These are phyloP conservation scores for Ulvella scutata DNA, from an alignment of 139 green algal species.

Conservation along the genomic window DNA sequence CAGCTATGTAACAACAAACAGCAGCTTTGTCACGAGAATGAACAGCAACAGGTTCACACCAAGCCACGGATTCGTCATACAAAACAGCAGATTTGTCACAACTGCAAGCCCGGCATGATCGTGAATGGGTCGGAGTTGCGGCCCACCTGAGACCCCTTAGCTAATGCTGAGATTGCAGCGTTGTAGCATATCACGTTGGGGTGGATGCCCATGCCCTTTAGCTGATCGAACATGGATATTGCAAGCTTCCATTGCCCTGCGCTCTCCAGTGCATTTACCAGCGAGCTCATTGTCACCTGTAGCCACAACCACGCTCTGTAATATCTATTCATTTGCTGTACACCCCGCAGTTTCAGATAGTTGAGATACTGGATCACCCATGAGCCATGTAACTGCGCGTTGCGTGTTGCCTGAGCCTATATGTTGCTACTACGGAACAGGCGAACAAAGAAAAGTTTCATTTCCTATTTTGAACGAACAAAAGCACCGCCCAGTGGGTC, in stretches of 20 bases:
- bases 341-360: neutral
- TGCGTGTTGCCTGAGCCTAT: no score
- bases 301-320: neutral
- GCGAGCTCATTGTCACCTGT: slow-evolving; percentile 18
- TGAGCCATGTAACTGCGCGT: no score
- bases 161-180: slow-evolving; percentile 56
- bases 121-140: neutral
- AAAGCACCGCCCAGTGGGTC: no score
- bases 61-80: no score
- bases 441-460: no score
- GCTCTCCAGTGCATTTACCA: slow-evolving; percentile 66
- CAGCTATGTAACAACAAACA: no score
- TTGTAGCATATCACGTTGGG: slow-evolving; percentile 71
- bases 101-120: neutral
- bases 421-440: no score
- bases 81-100: no score
- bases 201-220: slow-evolving; percentile 27
- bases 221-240: slow-evolving; percentile 29
- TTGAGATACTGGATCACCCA: no score
- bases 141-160: slow-evolving; percentile 33
- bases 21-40: no score
- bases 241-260: slow-evolving; percentile 68
- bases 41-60: no score
- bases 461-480: no score
- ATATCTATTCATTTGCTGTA: neutral